A percentile compares a stretch with the other conserved stretches of the same genome.
Conservation (phyloP, 192 early-diverging fungal genomes). For the Umbelopsis vinacea region DNA sequence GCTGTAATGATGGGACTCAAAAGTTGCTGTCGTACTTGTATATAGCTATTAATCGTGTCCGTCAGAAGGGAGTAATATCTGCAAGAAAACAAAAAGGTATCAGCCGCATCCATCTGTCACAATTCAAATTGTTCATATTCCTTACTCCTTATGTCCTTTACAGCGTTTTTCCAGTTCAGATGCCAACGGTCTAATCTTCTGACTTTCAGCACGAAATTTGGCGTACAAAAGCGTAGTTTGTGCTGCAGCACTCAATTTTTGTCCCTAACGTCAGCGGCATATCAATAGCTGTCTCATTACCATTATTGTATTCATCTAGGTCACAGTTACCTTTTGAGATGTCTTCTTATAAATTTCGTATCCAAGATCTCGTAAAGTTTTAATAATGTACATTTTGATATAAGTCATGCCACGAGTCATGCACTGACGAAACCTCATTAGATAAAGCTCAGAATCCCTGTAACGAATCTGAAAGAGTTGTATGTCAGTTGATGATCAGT, state of each 20-base stretch:
- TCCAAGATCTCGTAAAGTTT: constrained; percentile 65
- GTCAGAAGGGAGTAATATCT: constrained; percentile 72
- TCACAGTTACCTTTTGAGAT: constrained; percentile 25
- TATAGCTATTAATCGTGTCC: constrained; percentile 81
- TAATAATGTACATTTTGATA: constrained; percentile 89
- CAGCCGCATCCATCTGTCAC: neutral
- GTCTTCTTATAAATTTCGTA: constrained; percentile 69
- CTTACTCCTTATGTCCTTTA: constrained; percentile 70
- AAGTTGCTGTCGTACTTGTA: constrained; percentile 68
- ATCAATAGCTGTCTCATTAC: neutral
- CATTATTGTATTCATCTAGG: neutral
- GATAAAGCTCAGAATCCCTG: constrained; percentile 89
- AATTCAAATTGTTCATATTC: neutral
- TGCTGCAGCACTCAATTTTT: constrained; percentile 16
- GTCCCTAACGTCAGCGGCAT: neutral
- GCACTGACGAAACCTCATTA: constrained; percentile 93
- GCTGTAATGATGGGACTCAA: constrained; percentile 68
- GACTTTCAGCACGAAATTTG: constrained; percentile 76
- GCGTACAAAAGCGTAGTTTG: constrained; percentile 68
- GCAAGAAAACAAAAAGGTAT: neutral
- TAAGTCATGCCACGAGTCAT: constrained; percentile 92
- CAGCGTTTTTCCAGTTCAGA: constrained; percentile 79
- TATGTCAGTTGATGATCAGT: neutral
- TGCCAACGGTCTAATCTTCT: constrained; percentile 65
- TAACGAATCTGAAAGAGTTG: constrained; percentile 58